Percentiles rank a stretch among this genome's conserved stretches.
phyloP scores from a whole-genome alignment of 345 rosid genomes.

The Cardamine chenopodiifolia region DNA sequence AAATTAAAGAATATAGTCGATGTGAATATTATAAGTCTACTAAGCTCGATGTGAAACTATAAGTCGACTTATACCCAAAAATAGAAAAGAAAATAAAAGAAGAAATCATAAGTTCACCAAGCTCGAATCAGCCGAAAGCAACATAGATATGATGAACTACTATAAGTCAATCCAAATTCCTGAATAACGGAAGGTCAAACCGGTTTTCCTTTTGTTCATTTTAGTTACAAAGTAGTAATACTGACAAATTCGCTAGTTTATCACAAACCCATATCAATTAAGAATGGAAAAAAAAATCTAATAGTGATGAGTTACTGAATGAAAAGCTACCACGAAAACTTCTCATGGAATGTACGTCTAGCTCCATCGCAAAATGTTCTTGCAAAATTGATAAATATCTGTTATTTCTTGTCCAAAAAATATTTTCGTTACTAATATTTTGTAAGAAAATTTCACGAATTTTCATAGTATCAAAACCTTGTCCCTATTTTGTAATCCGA shows the following conservation, averaged over 20 bases:
- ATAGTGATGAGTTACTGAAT: not conserved
- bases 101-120: slow-evolving; percentile 5
- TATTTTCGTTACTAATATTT: not conserved
- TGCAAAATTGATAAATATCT: not conserved
- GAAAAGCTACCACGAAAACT: not conserved
- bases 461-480: not conserved
- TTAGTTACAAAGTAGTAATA: not conserved
- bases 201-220: not conserved
- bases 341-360: no score
- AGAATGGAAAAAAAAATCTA: not conserved
- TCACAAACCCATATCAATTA: no score
- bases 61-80: not conserved
- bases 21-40: not conserved
- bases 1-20: not conserved
- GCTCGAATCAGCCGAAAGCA: slow-evolving; percentile 18
- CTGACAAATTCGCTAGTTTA: no score
- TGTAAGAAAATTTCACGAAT: not conserved
- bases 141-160: not conserved
- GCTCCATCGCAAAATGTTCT: not conserved
- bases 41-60: no score
- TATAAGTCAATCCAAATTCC: not conserved
- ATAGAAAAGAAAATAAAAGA: no score
- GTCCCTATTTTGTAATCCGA: not conserved
- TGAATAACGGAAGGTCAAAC: slow-evolving; percentile 8
- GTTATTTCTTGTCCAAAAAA: no score